These are phyloP conservation scores for Keithomyces neogunnii DNA, from an alignment of 2,329 filamentous ascomycete genomes.

Conservation along the genomic window DNA sequence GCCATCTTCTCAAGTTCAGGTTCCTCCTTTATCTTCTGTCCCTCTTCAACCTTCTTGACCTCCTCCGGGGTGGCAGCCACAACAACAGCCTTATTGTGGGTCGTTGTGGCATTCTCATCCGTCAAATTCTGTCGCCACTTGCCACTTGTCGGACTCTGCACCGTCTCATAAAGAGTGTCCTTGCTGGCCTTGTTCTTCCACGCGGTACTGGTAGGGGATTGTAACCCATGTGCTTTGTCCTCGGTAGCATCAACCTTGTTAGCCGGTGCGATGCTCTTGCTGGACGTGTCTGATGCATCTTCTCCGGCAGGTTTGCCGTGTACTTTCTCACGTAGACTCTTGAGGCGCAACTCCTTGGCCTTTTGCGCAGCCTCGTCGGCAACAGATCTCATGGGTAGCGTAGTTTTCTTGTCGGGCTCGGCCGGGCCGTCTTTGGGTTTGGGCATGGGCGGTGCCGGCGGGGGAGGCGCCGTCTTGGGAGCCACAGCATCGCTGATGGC, in stretches of 20 bases:
- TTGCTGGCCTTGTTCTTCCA: conserved; percentile 5
- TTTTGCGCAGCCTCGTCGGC: conserved; percentile 59
- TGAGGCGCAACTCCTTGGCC: conserved; percentile 51
- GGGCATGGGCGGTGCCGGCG: conserved; percentile 7
- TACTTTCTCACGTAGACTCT: conserved; percentile 46
- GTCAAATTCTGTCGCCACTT: conserved; percentile 7
- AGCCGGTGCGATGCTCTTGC: neutral
- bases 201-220: conserved; percentile 7
- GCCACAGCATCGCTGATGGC: conserved; percentile 10
- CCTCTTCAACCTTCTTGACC: conserved; percentile 24
- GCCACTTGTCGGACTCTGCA: conserved; percentile 10
- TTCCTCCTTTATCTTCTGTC: conserved; percentile 31
- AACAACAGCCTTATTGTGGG: conserved; percentile 13
- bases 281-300: conserved; percentile 1
- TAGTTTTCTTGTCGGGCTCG: conserved; percentile 7
- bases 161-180: conserved; percentile 9
- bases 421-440: conserved; percentile 18
- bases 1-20: conserved; percentile 21
- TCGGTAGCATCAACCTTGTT: conserved; percentile 10
- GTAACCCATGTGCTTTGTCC: conserved; percentile 20
- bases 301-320: conserved; percentile 33
- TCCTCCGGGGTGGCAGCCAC: conserved; percentile 26
- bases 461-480: conserved; percentile 14
- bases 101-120: conserved; percentile 16
- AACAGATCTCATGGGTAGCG: conserved; percentile 42